phyloP scores from a whole-genome alignment of 495 filamentous ascomycete genomes.

The Aspergillus saccharolyticus region DNA sequence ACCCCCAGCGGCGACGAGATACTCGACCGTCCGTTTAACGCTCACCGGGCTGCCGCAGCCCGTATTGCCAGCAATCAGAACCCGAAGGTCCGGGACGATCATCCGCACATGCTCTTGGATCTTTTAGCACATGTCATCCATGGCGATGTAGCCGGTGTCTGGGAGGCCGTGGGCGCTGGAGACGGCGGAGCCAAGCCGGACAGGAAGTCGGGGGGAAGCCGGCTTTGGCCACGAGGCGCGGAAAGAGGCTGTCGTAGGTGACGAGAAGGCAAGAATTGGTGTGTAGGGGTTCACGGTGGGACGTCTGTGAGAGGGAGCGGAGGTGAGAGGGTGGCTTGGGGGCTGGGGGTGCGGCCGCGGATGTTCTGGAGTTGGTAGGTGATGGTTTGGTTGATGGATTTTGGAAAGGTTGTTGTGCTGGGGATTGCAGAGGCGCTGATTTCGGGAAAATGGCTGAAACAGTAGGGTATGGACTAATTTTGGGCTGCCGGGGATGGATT shows the following conservation, averaged over 20 bases:
- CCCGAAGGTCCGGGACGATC: slow-evolving; percentile 22
- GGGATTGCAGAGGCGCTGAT: too few relatives aligned
- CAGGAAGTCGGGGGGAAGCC: slow-evolving; percentile 37
- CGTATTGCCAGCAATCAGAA: slow-evolving; percentile 41
- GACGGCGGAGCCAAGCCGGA: slow-evolving; percentile 35
- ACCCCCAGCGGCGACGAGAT: slow-evolving; percentile 32
- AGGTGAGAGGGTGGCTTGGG: slow-evolving; percentile 32
- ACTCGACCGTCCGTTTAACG: slow-evolving; percentile 37
- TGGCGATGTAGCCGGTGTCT: slow-evolving; percentile 42
- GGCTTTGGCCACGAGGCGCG: slow-evolving; percentile 36
- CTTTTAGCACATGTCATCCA: slow-evolving; percentile 40
- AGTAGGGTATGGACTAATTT: slow-evolving; percentile 28
- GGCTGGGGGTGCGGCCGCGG: slow-evolving; percentile 27
- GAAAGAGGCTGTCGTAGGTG: slow-evolving; percentile 37
- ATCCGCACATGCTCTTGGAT: slow-evolving; percentile 34
- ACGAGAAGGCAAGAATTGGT: slow-evolving; percentile 36
- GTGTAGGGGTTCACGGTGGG: slow-evolving; percentile 26
- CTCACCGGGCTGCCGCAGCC: slow-evolving; percentile 42
- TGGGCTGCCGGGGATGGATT: not conserved
- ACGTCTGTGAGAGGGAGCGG: slow-evolving; percentile 36
- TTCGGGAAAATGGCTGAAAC: slow-evolving; percentile 28
- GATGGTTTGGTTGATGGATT: not conserved
- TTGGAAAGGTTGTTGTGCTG: too few relatives aligned
- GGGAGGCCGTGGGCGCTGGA: slow-evolving; percentile 32
- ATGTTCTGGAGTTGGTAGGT: slow-evolving; percentile 20